These are phyloP conservation scores for Candida easanensis DNA, from an alignment of 805 yeast genomes.

Conservation along the genomic window DNA sequence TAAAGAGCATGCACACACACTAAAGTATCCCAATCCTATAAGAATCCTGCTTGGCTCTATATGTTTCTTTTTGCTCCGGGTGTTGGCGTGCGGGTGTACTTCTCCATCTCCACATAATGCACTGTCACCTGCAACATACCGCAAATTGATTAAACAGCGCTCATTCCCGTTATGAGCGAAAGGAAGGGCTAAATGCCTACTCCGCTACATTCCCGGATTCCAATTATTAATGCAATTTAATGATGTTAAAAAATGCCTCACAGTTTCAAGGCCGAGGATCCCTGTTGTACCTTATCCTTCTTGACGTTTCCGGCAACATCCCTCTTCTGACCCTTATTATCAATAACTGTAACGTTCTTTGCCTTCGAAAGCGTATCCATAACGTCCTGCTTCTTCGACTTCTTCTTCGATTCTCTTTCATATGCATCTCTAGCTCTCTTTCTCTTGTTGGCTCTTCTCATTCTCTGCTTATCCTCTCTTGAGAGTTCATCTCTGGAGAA, in stretches of 20 bases:
- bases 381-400: conserved; percentile 58
- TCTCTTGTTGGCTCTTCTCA: conserved; percentile 84
- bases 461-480: conserved; percentile 81
- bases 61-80: too few species aligned
- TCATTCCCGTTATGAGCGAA: too few species aligned
- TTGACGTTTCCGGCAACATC: conserved; percentile 69
- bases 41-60: too few species aligned
- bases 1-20: too few species aligned
- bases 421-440: conserved; percentile 58
- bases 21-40: too few species aligned
- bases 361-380: conserved; percentile 69
- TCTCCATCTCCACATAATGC: too few species aligned
- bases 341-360: conserved; percentile 76
- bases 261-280: conserved; percentile 23
- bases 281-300: conserved; percentile 34
- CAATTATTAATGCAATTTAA: too few species aligned
- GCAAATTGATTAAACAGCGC: too few species aligned
- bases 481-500: conserved; percentile 79
- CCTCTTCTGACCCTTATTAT: conserved; percentile 68
- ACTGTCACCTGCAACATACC: too few species aligned
- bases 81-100: too few species aligned
- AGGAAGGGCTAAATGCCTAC: too few species aligned
- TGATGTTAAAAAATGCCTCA: conserved; percentile 4
- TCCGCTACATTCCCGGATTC: too few species aligned
- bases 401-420: conserved; percentile 36